phyloP scores from a whole-genome alignment of 176 grass and related monocot species.

The Hordeum marinum region DNA sequence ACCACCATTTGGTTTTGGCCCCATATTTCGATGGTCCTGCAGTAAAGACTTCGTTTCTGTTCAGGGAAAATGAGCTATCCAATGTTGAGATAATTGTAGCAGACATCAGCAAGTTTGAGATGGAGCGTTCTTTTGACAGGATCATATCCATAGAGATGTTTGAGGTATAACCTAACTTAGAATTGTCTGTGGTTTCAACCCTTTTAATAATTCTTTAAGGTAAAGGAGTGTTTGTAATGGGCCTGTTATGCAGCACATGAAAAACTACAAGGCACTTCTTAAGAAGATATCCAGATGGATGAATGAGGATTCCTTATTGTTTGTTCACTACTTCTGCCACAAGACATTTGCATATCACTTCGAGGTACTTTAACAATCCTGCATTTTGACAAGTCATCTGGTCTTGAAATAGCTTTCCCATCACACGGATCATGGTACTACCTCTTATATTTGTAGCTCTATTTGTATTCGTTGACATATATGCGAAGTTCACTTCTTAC shows the following conservation, averaged over 20 bases:
- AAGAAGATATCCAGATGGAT: constrained; percentile 96
- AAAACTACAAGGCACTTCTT: constrained; percentile 92
- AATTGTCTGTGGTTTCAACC: background rate
- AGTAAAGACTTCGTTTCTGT: background rate
- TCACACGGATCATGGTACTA: background rate
- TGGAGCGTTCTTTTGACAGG: constrained; percentile 88
- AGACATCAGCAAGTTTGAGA: constrained; percentile 89
- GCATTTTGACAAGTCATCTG: background rate
- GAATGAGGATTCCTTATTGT: constrained; percentile 75
- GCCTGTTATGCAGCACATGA: constrained; percentile 73
- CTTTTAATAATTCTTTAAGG: background rate
- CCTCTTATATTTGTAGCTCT: background rate
- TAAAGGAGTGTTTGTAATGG: background rate
- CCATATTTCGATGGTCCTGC: background rate
- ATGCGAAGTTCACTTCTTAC: background rate
- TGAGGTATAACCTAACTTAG: constrained; percentile 44
- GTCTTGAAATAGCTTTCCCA: background rate
- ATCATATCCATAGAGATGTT: constrained; percentile 97
- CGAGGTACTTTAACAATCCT: constrained; percentile 47
- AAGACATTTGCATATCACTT: constrained; percentile 96
- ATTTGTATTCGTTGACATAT: background rate
- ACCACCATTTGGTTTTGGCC: no score
- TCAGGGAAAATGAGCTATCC: constrained; percentile 61
- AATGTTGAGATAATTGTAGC: constrained; percentile 93
- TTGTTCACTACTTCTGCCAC: constrained; percentile 93